Conservation (phyloP, 441 rosid species). For the Pelargonium hybrid region DNA sequence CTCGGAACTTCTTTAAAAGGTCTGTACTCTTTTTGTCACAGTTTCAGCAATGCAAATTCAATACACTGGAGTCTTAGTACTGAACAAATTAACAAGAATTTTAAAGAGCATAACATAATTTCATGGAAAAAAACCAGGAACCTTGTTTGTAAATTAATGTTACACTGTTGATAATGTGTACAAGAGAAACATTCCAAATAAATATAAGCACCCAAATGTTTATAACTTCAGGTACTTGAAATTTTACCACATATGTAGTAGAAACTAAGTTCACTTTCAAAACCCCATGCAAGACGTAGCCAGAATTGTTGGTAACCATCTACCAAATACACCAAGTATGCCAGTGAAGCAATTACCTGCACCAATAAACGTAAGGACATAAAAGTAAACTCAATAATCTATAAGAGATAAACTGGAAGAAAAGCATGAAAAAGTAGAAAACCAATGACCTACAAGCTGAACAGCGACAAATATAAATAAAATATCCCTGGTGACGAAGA, state of each 20-base stretch:
- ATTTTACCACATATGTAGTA: conserved; percentile 91
- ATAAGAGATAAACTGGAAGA: not conserved
- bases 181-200: not conserved
- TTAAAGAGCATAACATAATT: too few species aligned
- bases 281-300: conserved; percentile 90
- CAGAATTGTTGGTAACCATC: conserved; percentile 70
- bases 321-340: conserved; percentile 70
- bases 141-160: not conserved
- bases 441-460: conserved; percentile 59
- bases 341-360: conserved; percentile 85
- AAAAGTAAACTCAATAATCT: not conserved
- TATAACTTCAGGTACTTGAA: conserved; percentile 19
- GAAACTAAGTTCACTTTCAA: conserved; percentile 75
- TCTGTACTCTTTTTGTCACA: too few species aligned
- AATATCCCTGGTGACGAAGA: conserved; percentile 97
- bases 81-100: too few species aligned
- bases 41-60: too few species aligned
- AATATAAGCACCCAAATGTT: conserved; percentile 5
- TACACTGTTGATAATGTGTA: not conserved
- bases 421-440: not conserved
- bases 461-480: conserved; percentile 80
- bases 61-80: too few species aligned
- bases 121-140: too few species aligned
- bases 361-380: conserved; percentile 13
- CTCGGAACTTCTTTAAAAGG: too few species aligned